Evolutionary conservation across 148 eudicot genomes (phyloP).

Genomic region (Fagopyrum esculentum): DNA sequence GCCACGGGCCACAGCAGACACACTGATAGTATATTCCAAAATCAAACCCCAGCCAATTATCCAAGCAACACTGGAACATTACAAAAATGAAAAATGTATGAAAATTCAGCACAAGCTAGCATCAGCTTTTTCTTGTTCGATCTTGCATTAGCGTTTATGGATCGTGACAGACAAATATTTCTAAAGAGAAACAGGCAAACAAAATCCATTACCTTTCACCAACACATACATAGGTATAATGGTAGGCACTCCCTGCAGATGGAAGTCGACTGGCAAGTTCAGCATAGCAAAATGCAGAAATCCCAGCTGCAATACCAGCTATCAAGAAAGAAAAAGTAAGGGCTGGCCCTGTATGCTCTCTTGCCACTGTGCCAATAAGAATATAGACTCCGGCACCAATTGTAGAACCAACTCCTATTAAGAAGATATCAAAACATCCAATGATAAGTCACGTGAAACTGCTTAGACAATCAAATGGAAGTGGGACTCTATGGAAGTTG

Average conservation of each 20-base stretch:
- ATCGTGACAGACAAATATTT: background rate
- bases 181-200: background rate
- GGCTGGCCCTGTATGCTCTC: conserved; percentile 92
- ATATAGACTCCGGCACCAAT: conserved; percentile 98
- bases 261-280: conserved; percentile 69
- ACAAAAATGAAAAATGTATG: background rate
- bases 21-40: conserved; percentile 39
- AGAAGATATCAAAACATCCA: background rate
- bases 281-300: conserved; percentile 44
- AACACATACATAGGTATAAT: conserved; percentile 41
- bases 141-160: background rate
- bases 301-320: conserved; percentile 86
- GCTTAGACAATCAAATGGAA: background rate
- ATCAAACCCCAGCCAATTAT: conserved; percentile 47
- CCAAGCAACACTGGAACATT: conserved; percentile 54
- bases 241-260: conserved; percentile 99
- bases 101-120: conserved; percentile 2
- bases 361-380: conserved; percentile 90
- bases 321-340: conserved; percentile 78
- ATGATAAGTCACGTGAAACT: background rate
- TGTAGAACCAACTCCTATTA: conserved; percentile 86
- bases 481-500: background rate
- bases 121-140: background rate
- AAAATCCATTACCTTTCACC: conserved; percentile 30
- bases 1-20: conserved; percentile 47